Percentiles rank a stretch among this genome's conserved stretches.
phyloP scores from a whole-genome alignment of 75 land plant species.

The Sequoiadendron giganteum region DNA sequence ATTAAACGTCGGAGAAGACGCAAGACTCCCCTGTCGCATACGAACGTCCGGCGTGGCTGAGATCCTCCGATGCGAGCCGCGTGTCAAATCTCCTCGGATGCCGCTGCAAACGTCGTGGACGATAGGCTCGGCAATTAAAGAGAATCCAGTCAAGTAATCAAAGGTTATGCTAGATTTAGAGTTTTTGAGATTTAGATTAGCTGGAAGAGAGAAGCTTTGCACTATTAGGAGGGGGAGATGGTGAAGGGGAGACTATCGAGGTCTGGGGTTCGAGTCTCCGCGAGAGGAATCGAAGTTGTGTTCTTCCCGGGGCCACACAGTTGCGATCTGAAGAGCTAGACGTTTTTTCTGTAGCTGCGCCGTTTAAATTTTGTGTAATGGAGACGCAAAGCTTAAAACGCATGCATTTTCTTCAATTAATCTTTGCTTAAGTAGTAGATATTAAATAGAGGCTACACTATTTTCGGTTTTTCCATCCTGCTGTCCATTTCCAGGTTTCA shows the following conservation, averaged over 20 bases:
- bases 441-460: too few relatives aligned
- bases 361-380: too few relatives aligned
- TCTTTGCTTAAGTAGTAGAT: too few relatives aligned
- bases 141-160: not conserved
- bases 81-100: not conserved
- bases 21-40: constrained; percentile 4
- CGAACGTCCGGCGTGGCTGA: not conserved
- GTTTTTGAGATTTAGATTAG: not conserved
- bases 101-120: not conserved
- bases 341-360: too few relatives aligned
- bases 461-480: too few relatives aligned
- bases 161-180: not conserved
- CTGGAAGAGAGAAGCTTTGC: not conserved
- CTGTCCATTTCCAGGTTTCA: not conserved
- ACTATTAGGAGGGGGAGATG: not conserved
- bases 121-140: not conserved
- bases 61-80: not conserved
- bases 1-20: constrained; percentile 3
- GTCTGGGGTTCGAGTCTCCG: too few relatives aligned
- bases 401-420: not conserved
- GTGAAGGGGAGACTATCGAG: not conserved
- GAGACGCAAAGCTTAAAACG: not conserved
- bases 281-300: too few relatives aligned
- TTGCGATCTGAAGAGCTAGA: too few relatives aligned
- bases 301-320: too few relatives aligned